Evolutionary conservation across 2,329 filamentous ascomycete genomes (phyloP).

Genomic region (Xylaria sp.): DNA sequence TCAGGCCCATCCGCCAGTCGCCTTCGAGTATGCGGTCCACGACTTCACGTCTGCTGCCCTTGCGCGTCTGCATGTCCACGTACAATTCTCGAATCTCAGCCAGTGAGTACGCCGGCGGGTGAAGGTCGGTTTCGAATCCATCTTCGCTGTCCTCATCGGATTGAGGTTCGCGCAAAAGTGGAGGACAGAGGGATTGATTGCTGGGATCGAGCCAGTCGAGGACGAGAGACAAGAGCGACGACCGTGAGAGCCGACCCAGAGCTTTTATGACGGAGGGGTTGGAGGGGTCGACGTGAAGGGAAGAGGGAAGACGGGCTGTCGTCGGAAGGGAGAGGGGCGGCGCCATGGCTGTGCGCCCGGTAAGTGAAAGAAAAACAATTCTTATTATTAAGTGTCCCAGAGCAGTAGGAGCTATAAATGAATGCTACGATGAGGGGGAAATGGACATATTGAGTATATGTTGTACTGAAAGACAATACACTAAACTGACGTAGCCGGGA

Average conservation of each 20-base stretch:
- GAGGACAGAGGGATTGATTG: slow-evolving; percentile 69
- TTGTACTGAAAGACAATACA: neutral
- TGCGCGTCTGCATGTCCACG: slow-evolving; percentile 66
- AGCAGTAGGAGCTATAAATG: neutral
- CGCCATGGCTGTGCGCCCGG: slow-evolving; percentile 52
- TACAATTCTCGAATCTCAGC: slow-evolving; percentile 76
- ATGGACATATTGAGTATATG: slow-evolving; percentile 5
- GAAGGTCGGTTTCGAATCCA: slow-evolving; percentile 72
- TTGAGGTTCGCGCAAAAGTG: slow-evolving; percentile 62
- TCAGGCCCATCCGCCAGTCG: slow-evolving; percentile 75
- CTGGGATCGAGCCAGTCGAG: slow-evolving; percentile 80
- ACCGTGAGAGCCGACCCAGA: slow-evolving; percentile 76
- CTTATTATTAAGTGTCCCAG: neutral
- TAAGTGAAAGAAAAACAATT: neutral
- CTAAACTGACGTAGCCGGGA: neutral
- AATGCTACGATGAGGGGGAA: neutral
- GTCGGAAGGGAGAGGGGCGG: slow-evolving; percentile 74
- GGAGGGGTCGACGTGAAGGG: slow-evolving; percentile 73
- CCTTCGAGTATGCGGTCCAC: slow-evolving; percentile 72
- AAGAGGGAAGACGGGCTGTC: slow-evolving; percentile 75
- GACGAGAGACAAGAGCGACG: slow-evolving; percentile 76
- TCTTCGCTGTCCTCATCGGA: slow-evolving; percentile 62
- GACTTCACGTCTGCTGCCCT: slow-evolving; percentile 71
- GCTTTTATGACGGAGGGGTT: slow-evolving; percentile 73
- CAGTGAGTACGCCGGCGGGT: slow-evolving; percentile 73